Base-by-base conservation (phyloP, 1,139 yeast species). In the Blastobotrys capitulatus region DNA sequence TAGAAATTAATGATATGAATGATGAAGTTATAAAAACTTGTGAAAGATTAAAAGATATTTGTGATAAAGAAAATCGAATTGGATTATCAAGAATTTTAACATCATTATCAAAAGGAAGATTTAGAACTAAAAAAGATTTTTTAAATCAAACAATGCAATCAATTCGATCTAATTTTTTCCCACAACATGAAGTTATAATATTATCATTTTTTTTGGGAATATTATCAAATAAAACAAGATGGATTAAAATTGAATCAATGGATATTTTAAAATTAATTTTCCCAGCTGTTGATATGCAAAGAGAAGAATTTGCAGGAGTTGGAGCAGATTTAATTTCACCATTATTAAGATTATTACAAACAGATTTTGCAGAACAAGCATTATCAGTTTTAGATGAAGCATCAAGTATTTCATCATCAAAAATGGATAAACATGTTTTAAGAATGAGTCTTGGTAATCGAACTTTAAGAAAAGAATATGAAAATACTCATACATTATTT, bases 291-390 rank as follows among this genome's bases (percentile, higher is more conserved):
- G 92, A 92, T 62, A 73, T 90, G 51, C 80, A 80, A 46, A 72
- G 85, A 46, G 88, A 86, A 16, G 96, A 86, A 58, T 89, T 89
- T 63, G 76, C 79, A 38, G 95, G 95, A 1, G 84, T 89, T 42
- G 98, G 98, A 6, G 98, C 98, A 0, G 98, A 92, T 63, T 73
- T 92, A 49, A 86, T 94, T 4, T 85, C 96, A 1, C 98, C 99
- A 1, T 71, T 94, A 47, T 72, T 94, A 54, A 74, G 97, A 46
- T 72, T 94, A 37, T 70, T 94, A 37, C 76, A 87, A 54, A 89
- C 97, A 0, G 96, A 89, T 45, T 83, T 79, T 66, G 97, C 96
- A 0, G 89, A 86, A 54, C 82, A 81, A 42, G 97, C 97, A 0
- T 70, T 94, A 39, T 94, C 84, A 55, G 97, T 92, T 0, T 73